phyloP scores from a whole-genome alignment of 169 alveolate genomes.

The Eimeria sp. region DNA sequence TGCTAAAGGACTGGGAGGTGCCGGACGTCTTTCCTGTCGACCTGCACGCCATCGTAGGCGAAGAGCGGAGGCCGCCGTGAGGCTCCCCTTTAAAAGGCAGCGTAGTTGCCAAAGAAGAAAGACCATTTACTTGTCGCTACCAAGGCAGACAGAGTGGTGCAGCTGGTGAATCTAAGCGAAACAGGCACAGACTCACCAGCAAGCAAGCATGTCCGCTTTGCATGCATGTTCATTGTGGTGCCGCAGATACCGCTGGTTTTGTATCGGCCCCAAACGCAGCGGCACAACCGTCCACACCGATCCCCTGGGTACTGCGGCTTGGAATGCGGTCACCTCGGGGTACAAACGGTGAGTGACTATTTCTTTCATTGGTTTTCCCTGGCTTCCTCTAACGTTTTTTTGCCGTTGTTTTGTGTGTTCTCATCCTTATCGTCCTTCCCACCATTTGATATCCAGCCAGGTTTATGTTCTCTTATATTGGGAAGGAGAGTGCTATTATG shows the following conservation, averaged over 20 bases:
- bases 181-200: too few relatives aligned
- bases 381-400: not conserved
- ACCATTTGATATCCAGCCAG: too few relatives aligned
- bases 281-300: slow-evolving; percentile 92
- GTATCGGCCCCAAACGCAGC: slow-evolving; percentile 91
- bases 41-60: slow-evolving; percentile 83
- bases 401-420: not conserved
- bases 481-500: too few relatives aligned
- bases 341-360: slow-evolving; percentile 87
- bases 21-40: slow-evolving; percentile 87
- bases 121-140: not conserved
- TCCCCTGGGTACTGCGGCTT: slow-evolving; percentile 92
- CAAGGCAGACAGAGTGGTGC: too few relatives aligned
- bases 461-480: too few relatives aligned
- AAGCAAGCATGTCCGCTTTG: too few relatives aligned
- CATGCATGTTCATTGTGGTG: not conserved
- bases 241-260: slow-evolving; percentile 89
- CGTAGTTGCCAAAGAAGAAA: not conserved
- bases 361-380: not conserved
- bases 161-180: too few relatives aligned
- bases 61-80: slow-evolving; percentile 84
- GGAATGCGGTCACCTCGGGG: slow-evolving; percentile 91
- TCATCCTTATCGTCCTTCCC: too few relatives aligned
- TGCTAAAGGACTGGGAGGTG: slow-evolving; percentile 84
- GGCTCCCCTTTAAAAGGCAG: not conserved